phyloP scores from a whole-genome alignment of 2,329 filamentous ascomycete species.

The Gnomoniopsis sp. region DNA sequence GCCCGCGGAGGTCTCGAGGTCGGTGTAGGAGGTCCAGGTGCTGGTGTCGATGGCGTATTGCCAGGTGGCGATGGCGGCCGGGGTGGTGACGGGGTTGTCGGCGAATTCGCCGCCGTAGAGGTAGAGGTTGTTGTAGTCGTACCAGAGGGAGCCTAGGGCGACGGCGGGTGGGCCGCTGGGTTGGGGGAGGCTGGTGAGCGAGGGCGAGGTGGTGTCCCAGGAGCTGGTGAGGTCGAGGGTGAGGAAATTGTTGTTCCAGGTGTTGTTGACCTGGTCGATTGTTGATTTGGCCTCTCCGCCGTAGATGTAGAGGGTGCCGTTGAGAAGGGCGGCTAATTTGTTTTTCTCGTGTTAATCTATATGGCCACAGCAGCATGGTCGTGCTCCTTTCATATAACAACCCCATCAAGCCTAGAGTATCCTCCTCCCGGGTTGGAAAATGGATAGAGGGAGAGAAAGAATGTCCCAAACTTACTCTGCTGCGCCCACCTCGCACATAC shows the following conservation, averaged over 20 bases:
- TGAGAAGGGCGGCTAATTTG: constrained; percentile 64
- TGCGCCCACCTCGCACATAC: constrained; percentile 65
- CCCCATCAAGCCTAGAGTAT: background rate
- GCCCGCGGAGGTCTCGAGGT: constrained; percentile 61
- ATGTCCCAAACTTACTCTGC: constrained; percentile 43
- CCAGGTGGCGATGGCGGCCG: constrained; percentile 63
- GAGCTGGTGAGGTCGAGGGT: constrained; percentile 67
- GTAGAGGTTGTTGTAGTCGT: constrained; percentile 65
- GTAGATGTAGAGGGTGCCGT: constrained; percentile 74
- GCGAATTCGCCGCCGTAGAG: constrained; percentile 74
- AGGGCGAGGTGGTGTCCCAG: constrained; percentile 66
- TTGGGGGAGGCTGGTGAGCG: constrained; percentile 53
- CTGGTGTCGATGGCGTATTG: constrained; percentile 60
- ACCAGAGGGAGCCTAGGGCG: constrained; percentile 73
- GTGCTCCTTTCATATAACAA: too few relatives aligned
- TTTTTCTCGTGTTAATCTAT: too few relatives aligned
- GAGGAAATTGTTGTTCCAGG: constrained; percentile 75
- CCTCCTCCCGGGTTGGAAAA: too few relatives aligned
- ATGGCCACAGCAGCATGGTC: too few relatives aligned
- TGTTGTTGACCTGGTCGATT: constrained; percentile 56
- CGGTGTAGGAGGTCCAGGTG: constrained; percentile 60
- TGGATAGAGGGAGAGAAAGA: too few relatives aligned
- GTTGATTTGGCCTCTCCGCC: constrained; percentile 63
- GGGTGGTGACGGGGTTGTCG: constrained; percentile 55
- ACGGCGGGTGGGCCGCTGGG: constrained; percentile 62